Percentiles rank a stretch among this genome's conserved stretches.
Conservation (phyloP, 2,329 filamentous ascomycete species). For the Ceratocystis ficicola region DNA sequence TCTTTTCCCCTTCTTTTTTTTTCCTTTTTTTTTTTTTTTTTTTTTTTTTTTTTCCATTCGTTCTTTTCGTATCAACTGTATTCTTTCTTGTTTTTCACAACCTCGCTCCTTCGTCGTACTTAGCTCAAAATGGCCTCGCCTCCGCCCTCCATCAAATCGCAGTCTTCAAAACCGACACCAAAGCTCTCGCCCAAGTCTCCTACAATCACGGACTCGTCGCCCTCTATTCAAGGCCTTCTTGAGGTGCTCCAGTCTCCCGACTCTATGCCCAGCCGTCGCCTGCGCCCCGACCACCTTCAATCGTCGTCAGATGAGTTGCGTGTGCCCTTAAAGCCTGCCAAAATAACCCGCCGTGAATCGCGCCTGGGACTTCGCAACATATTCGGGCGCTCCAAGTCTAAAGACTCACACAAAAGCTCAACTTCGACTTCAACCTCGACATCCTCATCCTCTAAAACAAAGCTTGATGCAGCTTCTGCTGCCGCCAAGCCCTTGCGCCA, state of each 20-base stretch:
- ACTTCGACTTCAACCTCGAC: too few relatives aligned
- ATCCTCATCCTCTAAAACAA: background rate
- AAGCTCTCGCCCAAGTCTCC: slow-evolving; percentile 1
- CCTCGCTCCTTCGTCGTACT: background rate
- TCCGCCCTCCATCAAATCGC: background rate
- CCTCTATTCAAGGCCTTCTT: background rate
- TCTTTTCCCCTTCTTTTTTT: too few relatives aligned
- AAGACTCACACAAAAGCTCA: slow-evolving; percentile 24
- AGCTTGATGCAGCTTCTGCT: background rate
- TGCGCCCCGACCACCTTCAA: slow-evolving; percentile 21
- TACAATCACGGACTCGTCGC: background rate
- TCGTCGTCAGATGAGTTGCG: slow-evolving; percentile 28
- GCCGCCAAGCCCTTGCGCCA: slow-evolving; percentile 1
- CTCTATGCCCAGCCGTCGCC: slow-evolving; percentile 16
- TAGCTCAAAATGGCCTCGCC: background rate
- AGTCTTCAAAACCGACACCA: background rate
- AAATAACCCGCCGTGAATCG: slow-evolving; percentile 38
- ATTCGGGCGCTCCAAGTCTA: slow-evolving; percentile 37
- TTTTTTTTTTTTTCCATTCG: background rate
- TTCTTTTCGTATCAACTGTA: background rate
- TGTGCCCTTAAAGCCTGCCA: slow-evolving; percentile 35
- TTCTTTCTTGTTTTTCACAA: background rate
- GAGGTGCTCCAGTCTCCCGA: slow-evolving; percentile 14
- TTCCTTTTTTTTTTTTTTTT: too few relatives aligned
- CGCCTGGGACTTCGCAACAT: slow-evolving; percentile 40